Conservation (phyloP, 176 grass and related monocot genomes). For the Carex kokanica region DNA sequence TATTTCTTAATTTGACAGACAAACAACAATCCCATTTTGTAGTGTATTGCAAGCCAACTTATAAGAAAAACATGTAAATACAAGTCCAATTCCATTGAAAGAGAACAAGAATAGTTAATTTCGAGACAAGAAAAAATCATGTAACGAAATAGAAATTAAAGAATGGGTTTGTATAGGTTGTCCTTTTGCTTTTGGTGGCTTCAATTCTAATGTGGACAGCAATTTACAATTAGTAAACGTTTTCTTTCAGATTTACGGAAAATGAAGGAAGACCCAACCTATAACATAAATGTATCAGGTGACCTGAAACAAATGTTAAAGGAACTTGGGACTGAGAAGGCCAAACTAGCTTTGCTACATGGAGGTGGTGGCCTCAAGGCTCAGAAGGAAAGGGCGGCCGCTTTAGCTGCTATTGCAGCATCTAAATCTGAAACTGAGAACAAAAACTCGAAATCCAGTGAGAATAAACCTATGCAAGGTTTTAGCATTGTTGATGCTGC, state of each 20-base stretch:
- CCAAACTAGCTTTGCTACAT: conserved; percentile 68
- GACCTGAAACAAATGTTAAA: conserved; percentile 97
- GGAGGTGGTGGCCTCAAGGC: conserved; percentile 90
- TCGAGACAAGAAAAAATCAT: not conserved
- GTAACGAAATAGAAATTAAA: not conserved
- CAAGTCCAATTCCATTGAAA: not conserved
- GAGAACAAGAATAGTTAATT: not conserved
- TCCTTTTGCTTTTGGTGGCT: not conserved
- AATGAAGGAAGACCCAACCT: conserved; percentile 91
- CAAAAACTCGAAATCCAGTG: conserved; percentile 52
- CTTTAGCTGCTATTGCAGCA: conserved; percentile 61
- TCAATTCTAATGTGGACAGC: not conserved
- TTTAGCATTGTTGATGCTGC: conserved; percentile 99
- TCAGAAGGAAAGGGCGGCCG: conserved; percentile 86
- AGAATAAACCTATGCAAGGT: conserved; percentile 46
- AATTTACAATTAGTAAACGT: not conserved
- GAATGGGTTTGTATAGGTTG: not conserved
- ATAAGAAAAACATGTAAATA: not conserved
- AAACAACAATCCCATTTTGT: not conserved
- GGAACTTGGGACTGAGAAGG: conserved; percentile 95
- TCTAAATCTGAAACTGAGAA: conserved; percentile 46
- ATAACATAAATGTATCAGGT: conserved; percentile 93
- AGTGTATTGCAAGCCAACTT: not conserved
- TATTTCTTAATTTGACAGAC: not conserved
- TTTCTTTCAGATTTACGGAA: conserved; percentile 56